phyloP scores from a whole-genome alignment of 257 asterid genomes.

The Gardenia jasminoides region DNA sequence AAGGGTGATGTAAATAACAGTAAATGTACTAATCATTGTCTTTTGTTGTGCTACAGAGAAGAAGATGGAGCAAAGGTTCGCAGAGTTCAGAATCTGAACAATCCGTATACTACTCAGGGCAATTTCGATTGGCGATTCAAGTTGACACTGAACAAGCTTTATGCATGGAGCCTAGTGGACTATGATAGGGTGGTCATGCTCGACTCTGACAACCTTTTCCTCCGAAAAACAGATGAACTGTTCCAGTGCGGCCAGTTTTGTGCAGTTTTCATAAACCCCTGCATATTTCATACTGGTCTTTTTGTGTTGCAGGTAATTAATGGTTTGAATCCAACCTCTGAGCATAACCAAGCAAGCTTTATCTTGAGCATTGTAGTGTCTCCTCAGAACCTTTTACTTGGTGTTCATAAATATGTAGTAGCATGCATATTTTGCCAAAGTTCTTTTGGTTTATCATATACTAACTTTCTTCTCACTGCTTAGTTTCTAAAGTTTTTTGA shows the following conservation, averaged over 20 bases:
- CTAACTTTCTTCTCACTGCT: too few species aligned
- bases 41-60: slow-evolving; percentile 39
- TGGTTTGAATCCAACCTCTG: background rate
- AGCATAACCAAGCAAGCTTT: background rate
- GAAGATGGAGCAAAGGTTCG: slow-evolving; percentile 77
- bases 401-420: background rate
- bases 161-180: slow-evolving; percentile 84
- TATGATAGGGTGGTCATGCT: slow-evolving; percentile 89
- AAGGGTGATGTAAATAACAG: background rate
- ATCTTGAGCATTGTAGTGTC: background rate
- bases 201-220: slow-evolving; percentile 90
- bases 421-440: background rate
- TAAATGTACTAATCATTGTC: background rate
- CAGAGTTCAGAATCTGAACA: slow-evolving; percentile 64
- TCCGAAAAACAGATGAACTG: slow-evolving; percentile 64
- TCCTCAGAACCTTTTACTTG: background rate
- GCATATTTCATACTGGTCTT: slow-evolving; percentile 95
- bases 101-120: slow-evolving; percentile 54
- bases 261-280: slow-evolving; percentile 90
- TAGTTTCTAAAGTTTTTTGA: background rate
- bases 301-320: slow-evolving; percentile 78
- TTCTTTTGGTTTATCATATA: background rate
- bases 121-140: slow-evolving; percentile 65
- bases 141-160: slow-evolving; percentile 76
- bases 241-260: slow-evolving; percentile 92